A percentile compares a stretch with the other conserved stretches of the same genome.
phyloP scores from a whole-genome alignment of 2,329 filamentous ascomycete species.

The Emergomyces pasteurianus region DNA sequence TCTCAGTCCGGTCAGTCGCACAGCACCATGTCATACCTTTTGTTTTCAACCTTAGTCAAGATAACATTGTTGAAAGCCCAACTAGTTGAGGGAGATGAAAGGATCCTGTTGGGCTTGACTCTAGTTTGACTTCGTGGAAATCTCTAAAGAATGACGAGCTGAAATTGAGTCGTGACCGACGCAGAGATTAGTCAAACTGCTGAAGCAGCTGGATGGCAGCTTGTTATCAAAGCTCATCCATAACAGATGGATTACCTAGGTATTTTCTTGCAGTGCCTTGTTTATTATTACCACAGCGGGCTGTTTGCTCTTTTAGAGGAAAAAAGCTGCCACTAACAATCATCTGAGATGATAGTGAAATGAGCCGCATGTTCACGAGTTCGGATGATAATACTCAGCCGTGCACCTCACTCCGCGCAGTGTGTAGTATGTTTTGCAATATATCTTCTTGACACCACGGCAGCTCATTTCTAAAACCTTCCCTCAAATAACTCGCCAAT shows the following conservation, averaged over 20 bases:
- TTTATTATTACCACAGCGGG: too few species aligned
- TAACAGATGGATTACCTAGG: too few species aligned
- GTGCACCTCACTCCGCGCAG: neutral
- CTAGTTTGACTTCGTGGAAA: neutral
- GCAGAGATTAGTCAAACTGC: neutral
- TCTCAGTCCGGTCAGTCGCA: neutral
- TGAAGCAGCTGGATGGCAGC: neutral
- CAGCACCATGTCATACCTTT: neutral
- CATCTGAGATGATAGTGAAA: too few species aligned
- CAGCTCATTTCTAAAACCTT: neutral
- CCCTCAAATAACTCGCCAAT: neutral
- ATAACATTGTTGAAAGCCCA: neutral
- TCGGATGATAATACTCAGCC: neutral
- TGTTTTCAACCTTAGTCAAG: neutral
- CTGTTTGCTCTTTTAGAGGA: too few species aligned
- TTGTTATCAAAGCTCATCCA: neutral
- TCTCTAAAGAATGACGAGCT: neutral
- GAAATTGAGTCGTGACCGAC: neutral
- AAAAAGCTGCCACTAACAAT: neutral
- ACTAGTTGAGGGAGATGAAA: neutral
- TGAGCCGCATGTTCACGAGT: neutral
- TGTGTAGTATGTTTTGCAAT: neutral
- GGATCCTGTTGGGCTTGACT: neutral
- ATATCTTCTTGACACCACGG: neutral
- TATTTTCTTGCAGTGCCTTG: too few species aligned